These are phyloP conservation scores for Penicillium freii DNA, from an alignment of 2,329 filamentous ascomycete genomes.

Conservation along the genomic window DNA sequence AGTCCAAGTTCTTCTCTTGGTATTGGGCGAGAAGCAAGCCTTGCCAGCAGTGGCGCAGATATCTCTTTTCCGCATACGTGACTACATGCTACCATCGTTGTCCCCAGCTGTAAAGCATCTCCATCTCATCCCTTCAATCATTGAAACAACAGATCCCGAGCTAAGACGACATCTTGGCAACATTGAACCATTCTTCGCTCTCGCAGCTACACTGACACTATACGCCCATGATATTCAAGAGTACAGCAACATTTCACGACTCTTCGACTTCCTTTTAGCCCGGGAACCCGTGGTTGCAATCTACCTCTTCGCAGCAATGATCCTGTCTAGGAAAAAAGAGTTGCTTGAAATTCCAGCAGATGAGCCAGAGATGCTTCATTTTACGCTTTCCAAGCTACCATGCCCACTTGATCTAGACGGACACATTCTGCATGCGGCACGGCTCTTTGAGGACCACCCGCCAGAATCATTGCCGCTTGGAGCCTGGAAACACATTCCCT, in stretches of 20 bases:
- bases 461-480: conserved; percentile 65
- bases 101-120: conserved; percentile 79
- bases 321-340: conserved; percentile 75
- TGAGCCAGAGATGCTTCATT: conserved; percentile 90
- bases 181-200: conserved; percentile 84
- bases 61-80: conserved; percentile 83
- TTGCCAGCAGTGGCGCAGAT: conserved; percentile 70
- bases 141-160: conserved; percentile 67
- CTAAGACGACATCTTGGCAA: conserved; percentile 73
- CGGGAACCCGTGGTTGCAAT: conserved; percentile 83
- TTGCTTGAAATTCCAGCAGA: conserved; percentile 79
- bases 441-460: conserved; percentile 64
- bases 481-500: conserved; percentile 70
- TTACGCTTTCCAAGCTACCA: conserved; percentile 81
- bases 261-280: conserved; percentile 90
- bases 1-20: conserved; percentile 88
- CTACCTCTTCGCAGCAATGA: conserved; percentile 88
- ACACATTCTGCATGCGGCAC: conserved; percentile 65
- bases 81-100: conserved; percentile 94
- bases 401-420: conserved; percentile 74
- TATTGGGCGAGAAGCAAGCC: conserved; percentile 65
- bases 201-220: conserved; percentile 90
- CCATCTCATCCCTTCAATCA: conserved; percentile 78
- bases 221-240: conserved; percentile 94
- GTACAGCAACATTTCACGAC: conserved; percentile 80